Base-by-base conservation (phyloP, 2,329 filamentous ascomycete genomes). In the Stagonosporopsis cucurbitacearum region DNA sequence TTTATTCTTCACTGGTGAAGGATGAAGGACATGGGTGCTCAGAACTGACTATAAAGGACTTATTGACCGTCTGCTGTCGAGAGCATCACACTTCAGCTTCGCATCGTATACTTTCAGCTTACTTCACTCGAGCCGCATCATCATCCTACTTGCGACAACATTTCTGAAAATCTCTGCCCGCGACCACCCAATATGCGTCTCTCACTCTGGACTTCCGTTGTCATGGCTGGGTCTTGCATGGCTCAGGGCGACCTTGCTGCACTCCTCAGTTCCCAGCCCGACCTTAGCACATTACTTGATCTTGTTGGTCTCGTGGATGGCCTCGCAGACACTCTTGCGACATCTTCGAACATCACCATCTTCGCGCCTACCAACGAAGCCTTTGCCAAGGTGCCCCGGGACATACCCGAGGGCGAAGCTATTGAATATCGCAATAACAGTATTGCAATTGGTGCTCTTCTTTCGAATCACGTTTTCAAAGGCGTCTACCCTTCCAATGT, bases 381-480 rank as follows among this genome's bases (percentile, higher is more conserved):
- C 0, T 73, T 81, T 36, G 57, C 66, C 20, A 50, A 55, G 3
- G 64, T 69, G 32, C 64, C 66, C 22, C 58, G 67, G 22, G 57
- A 68, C 7, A 47, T 64, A 1, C 67, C 67, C 2, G 67, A 70
- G 40, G 67, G 67, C 23, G 57, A 65, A 28, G 66, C 67, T 4
- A 65, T 70, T 15, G 69, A 73, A 20, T 66, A 77, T 48, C 62
- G 70, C 4, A 71, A 69, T 20, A 64, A 75, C 26, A 65, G 68
- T 6, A 70, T 66, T 9, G 64, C 72, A 19, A 66, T 80, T 23
- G 64, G 71, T 41, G 81, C 80, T 11, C 71, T 86, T 30, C 73
- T 87, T 11, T 75, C 71, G 41, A 87, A 87, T 66, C 84, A 87
- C 67, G 78, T 86, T 30, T 72, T 87, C 20, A 79, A 82, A 49